Evolutionary conservation across 2,329 filamentous ascomycete genomes (phyloP).

Genomic region (Stylonectria norvegica): DNA sequence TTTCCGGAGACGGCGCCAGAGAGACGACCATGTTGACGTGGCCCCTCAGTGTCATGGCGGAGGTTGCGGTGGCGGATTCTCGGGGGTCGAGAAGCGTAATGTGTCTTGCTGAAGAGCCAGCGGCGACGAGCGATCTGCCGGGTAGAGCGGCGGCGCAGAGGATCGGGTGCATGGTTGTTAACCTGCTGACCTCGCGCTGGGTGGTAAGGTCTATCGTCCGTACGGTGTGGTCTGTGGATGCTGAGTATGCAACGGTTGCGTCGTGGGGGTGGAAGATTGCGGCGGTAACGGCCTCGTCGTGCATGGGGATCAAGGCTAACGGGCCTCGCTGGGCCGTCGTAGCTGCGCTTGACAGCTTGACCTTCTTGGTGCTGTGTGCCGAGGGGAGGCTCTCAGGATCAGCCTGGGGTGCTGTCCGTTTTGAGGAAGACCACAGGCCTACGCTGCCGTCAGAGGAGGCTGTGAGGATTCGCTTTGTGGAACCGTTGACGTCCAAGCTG

Average conservation of each 20-base stretch:
- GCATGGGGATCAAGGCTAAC: constrained; percentile 66
- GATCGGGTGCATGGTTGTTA: constrained; percentile 79
- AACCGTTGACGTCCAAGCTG: constrained; percentile 68
- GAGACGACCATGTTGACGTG: constrained; percentile 71
- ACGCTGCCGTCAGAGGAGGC: constrained; percentile 79
- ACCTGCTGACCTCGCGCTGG: constrained; percentile 70
- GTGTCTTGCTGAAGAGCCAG: constrained; percentile 80
- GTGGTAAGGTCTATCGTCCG: constrained; percentile 91
- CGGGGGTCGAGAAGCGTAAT: constrained; percentile 93
- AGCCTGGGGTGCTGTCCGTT: constrained; percentile 70
- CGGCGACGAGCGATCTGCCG: constrained; percentile 59
- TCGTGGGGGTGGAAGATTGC: constrained; percentile 83
- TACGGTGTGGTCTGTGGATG: constrained; percentile 86
- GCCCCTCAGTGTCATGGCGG: constrained; percentile 86
- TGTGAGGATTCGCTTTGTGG: constrained; percentile 75
- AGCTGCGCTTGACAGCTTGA: constrained; percentile 55
- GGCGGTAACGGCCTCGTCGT: constrained; percentile 72
- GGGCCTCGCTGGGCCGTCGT: constrained; percentile 71
- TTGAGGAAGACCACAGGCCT: constrained; percentile 84
- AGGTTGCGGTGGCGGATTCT: constrained; percentile 68
- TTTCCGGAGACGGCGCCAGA: constrained; percentile 53
- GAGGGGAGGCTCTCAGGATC: constrained; percentile 67
- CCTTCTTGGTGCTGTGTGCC: constrained; percentile 68
- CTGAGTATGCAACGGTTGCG: constrained; percentile 84
- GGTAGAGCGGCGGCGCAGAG: constrained; percentile 74